phyloP scores from a whole-genome alignment of 805 yeast genomes.

The Pichia deserticola region DNA sequence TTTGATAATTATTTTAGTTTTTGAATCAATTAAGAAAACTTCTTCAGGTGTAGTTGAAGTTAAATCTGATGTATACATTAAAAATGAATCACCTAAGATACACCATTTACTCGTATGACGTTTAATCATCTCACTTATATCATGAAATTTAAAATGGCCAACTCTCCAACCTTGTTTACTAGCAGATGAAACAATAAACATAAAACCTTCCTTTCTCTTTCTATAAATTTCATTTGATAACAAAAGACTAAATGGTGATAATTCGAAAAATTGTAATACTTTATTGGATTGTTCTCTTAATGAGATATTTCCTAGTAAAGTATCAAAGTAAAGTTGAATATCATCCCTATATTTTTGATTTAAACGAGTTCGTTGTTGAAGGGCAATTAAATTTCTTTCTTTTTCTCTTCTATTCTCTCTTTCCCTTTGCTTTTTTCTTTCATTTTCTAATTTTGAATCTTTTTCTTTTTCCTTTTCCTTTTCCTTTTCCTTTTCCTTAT shows the following conservation, averaged over 20 bases:
- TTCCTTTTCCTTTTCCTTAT: background rate
- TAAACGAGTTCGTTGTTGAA: conserved; percentile 3
- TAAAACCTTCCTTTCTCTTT: conserved; percentile 83
- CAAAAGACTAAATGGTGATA: conserved; percentile 81
- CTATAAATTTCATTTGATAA: conserved; percentile 75
- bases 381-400: conserved; percentile 3
- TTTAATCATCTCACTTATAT: conserved; percentile 76
- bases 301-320: conserved; percentile 49
- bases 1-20: conserved; percentile 48
- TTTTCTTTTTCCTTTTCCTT: background rate
- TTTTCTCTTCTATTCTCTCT: conserved; percentile 3
- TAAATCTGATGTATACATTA: conserved; percentile 79
- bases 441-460: background rate
- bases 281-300: conserved; percentile 77
- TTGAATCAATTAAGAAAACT: conserved; percentile 79
- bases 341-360: conserved; percentile 33
- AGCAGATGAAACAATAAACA: conserved; percentile 76
- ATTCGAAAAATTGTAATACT: conserved; percentile 78
- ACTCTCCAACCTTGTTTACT: conserved; percentile 94
- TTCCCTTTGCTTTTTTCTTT: conserved; percentile 5
- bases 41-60: conserved; percentile 84
- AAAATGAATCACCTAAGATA: conserved; percentile 73
- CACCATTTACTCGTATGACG: conserved; percentile 94
- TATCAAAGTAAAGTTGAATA: conserved; percentile 62
- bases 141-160: conserved; percentile 74